Evolutionary conservation across 1,139 yeast species (phyloP).

Genomic region (Zhuliangozyma parablackwelliae): DNA sequence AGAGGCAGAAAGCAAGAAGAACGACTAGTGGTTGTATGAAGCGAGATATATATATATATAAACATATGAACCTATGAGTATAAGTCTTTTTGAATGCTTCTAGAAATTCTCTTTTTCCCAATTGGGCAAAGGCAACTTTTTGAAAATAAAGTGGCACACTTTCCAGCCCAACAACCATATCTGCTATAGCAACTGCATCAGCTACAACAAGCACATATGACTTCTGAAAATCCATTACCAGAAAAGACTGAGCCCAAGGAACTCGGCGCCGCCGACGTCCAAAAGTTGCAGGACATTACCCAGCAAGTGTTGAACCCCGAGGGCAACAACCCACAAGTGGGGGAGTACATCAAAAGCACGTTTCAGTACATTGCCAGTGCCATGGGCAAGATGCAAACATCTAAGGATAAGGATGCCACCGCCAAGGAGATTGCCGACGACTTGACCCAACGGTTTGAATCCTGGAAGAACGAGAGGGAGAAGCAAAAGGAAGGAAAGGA

Average conservation of each 20-base stretch:
- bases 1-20: constrained; percentile 11
- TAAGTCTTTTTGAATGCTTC: not conserved
- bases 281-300: constrained; percentile 13
- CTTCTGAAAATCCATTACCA: not conserved
- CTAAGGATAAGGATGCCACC: constrained; percentile 30
- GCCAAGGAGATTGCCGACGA: constrained; percentile 39
- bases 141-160: no score
- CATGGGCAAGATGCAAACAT: constrained; percentile 26
- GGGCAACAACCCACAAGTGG: constrained; percentile 24
- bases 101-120: not conserved
- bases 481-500: constrained; percentile 16
- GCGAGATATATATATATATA: no score
- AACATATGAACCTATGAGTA: not conserved
- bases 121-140: no score
- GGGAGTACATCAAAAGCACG: constrained; percentile 23
- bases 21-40: not conserved
- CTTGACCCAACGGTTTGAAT: constrained; percentile 23
- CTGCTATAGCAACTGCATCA: no score
- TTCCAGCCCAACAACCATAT: no score
- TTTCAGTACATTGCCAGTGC: constrained; percentile 26
- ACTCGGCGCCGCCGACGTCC: constrained; percentile 5
- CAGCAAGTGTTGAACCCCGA: constrained; percentile 24
- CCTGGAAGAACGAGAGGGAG: constrained; percentile 18
- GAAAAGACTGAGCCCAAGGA: not conserved
- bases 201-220: not conserved